A percentile compares a stretch with the other conserved stretches of the same genome.
Evolutionary conservation across 495 filamentous ascomycete species (phyloP).

Genomic region (Aspergillus cavernicola): DNA sequence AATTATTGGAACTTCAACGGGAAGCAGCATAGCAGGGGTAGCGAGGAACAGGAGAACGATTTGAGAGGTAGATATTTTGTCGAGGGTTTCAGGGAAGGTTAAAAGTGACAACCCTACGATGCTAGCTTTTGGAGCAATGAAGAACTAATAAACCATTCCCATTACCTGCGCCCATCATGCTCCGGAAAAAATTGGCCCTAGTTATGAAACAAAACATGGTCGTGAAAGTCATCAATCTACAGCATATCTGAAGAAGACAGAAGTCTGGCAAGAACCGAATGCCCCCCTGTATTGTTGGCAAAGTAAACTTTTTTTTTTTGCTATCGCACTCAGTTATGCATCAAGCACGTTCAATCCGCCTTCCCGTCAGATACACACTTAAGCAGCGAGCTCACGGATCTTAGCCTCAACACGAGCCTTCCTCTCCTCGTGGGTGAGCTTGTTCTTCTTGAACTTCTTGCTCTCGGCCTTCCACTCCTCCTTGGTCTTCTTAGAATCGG

Average conservation of each 20-base stretch:
- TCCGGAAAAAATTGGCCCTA: conserved; percentile 14
- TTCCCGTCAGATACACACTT: conserved; percentile 20
- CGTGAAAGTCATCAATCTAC: conserved; percentile 23
- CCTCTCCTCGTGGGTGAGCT: conserved; percentile 78
- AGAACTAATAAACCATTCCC: conserved; percentile 10
- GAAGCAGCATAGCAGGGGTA: too few species aligned
- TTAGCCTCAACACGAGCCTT: conserved; percentile 76
- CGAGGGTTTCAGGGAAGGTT: too few species aligned
- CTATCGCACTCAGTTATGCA: conserved; percentile 26
- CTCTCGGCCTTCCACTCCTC: conserved; percentile 95
- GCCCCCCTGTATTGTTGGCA: conserved; percentile 15
- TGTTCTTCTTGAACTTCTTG: conserved; percentile 74
- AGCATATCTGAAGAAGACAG: conserved; percentile 16
- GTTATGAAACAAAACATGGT: conserved; percentile 14
- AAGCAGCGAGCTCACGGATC: conserved; percentile 64
- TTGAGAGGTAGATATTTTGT: too few species aligned
- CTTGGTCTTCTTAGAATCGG: conserved; percentile 82
- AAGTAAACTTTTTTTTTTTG: conserved; percentile 22
- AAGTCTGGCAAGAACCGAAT: conserved; percentile 12
- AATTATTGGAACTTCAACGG: too few species aligned
- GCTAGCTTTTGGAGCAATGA: conserved; percentile 10
- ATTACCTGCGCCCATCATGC: conserved; percentile 15
- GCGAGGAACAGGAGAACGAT: background rate
- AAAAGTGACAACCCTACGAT: too few species aligned
- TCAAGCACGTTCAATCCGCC: conserved; percentile 22